Evolutionary conservation across 306 rosid genomes (phyloP), one percentile per base, ranked within the genome.

Genomic region (Prunus armeniaca): DNA sequence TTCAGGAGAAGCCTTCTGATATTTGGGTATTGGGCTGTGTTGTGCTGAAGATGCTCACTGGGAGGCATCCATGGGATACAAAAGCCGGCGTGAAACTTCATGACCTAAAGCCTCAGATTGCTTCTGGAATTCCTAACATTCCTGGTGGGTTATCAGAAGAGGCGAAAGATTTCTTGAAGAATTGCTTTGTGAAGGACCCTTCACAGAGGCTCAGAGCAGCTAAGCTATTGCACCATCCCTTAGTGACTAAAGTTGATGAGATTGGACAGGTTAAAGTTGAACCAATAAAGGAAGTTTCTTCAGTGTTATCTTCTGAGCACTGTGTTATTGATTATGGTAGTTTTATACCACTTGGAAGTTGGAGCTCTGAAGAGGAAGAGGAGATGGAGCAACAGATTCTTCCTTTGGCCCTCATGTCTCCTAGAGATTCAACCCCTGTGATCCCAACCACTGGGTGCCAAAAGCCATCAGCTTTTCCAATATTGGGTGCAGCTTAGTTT

Each of bases 1-100:
- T 72, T 57, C 67, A 57, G 25, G 76, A 25, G 38, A 47, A 57
- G 65, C 38, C 67, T n/a, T 57, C 76, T 0, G 76, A 72, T 20
- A 72, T 72, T 3, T 72, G 66, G 76, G 65, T 54, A 2, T 12
- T 56, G 13, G 76, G 76, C 2, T 72, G 76, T 32, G 8, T 72
- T 12, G 76, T 72, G 49, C 22, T 72, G 2, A 20, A 24, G 34
- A 72, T 72, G 76, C 41, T 72, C 19, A 72, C 55, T 5, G 66
- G 66, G 18, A 38, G 11, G 3, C 50, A 20, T 24, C 71, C 71
- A 67, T 67, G 30, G 71, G 27, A 20, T 41, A 3, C 1, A 19
- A 67, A 41, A 22, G 9, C 22, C 3, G 71, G 46, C 32, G 18
- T 19, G 18, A 5, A 30, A 24, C 3, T 12, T 2, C 11, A 12